A percentile compares a stretch with the other conserved stretches of the same genome.
These are phyloP conservation scores for Orobanche coerulescens DNA, from an alignment of 257 asterid species.

Conservation along the genomic window DNA sequence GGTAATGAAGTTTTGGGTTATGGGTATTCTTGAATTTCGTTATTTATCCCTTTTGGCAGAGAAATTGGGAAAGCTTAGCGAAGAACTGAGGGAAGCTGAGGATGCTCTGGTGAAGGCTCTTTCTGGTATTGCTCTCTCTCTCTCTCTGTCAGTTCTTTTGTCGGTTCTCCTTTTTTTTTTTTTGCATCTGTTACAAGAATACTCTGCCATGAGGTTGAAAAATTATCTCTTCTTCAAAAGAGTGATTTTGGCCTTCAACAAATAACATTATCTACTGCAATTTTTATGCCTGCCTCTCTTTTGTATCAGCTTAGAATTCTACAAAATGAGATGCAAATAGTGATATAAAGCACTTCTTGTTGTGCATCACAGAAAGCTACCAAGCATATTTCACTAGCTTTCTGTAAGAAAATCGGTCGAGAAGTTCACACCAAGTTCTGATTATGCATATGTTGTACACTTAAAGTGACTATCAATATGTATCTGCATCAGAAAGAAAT, in stretches of 20 bases:
- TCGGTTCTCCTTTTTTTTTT: background rate
- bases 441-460: background rate
- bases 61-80: slow-evolving; percentile 52
- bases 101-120: slow-evolving; percentile 71
- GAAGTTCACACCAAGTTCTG: background rate
- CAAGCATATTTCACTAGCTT: background rate
- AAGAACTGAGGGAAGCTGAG: slow-evolving; percentile 58
- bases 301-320: too few relatives aligned
- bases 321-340: background rate
- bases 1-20: background rate
- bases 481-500: background rate
- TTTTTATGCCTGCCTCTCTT: too few relatives aligned
- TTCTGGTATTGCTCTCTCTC: slow-evolving; percentile 43
- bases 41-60: slow-evolving; percentile 33
- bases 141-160: background rate
- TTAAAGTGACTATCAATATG: background rate
- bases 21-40: slow-evolving; percentile 7
- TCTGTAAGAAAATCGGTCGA: background rate
- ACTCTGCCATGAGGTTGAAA: slow-evolving; percentile 4
- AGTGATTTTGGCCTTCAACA: background rate
- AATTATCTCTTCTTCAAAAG: background rate
- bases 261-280: background rate
- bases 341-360: background rate
- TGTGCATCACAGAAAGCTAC: background rate
- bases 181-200: too few relatives aligned